phyloP scores from a whole-genome alignment of 371 early-diverging fungal genomes.

The Mucor lusitanicus region DNA sequence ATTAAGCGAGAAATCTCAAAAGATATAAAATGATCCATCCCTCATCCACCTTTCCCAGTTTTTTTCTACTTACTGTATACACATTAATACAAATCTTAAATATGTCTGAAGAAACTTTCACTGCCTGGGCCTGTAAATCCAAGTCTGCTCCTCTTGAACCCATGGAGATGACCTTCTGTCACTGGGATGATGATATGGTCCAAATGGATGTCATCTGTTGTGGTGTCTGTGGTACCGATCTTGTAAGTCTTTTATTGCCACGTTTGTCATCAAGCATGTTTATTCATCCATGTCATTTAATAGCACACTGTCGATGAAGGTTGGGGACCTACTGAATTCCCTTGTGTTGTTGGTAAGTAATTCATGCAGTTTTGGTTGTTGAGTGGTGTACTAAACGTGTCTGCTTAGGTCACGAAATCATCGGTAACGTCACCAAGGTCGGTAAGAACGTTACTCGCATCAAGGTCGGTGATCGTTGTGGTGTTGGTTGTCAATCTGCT shows the following conservation, averaged over 20 bases:
- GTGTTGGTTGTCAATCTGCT: conserved; percentile 65
- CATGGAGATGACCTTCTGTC: conserved; percentile 34
- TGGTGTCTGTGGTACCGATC: conserved; percentile 59
- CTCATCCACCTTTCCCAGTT: not conserved
- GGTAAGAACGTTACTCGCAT: conserved; percentile 51
- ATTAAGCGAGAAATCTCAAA: not conserved
- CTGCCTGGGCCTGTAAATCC: conserved; percentile 30
- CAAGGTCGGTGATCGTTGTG: conserved; percentile 69
- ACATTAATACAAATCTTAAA: conserved; percentile 5
- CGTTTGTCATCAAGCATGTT: not conserved
- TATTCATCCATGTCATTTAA: conserved; percentile 12
- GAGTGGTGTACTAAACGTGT: not conserved
- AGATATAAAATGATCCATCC: conserved; percentile 6
- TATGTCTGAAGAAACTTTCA: conserved; percentile 33
- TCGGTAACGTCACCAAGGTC: conserved; percentile 54
- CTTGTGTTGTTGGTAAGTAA: conserved; percentile 48
- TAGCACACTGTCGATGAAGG: conserved; percentile 67
- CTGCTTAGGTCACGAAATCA: conserved; percentile 58
- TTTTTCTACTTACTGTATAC: conserved; percentile 9
- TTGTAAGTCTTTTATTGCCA: conserved; percentile 1
- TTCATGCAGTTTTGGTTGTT: not conserved
- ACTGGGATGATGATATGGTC: conserved; percentile 54
- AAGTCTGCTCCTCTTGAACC: conserved; percentile 28
- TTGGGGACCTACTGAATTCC: conserved; percentile 67
- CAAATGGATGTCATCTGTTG: conserved; percentile 65